Base-by-base conservation (phyloP, 257 asterid genomes). In the Scutellaria baicalensis region DNA sequence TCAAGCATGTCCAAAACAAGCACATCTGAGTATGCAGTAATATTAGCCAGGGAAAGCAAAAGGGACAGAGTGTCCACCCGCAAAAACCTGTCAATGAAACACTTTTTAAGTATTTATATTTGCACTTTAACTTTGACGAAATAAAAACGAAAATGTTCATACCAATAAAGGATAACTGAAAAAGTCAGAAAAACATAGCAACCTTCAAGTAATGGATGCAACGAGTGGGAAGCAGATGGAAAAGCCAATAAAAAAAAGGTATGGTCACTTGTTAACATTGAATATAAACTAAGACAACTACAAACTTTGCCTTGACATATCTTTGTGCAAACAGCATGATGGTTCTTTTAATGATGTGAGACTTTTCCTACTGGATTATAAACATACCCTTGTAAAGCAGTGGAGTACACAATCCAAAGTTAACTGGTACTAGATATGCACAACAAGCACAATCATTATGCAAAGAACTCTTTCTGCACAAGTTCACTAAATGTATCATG, bases 21-120 rank as follows among this genome's bases (percentile, higher is more conserved):
- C 68, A 93, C 96, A 79, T 91, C 83, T 0, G 96, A 86, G 47
- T 87, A 78, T 42, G 97, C 84, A 36, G 91, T 84, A 61, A 91
- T 89, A 78, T 91, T 93, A 69, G 96, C 96, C 77, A 93, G 51
- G 47, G 95, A 91, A 64, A 91, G 97, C 64, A 93, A 77, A 80
- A 93, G 82, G 64, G 99, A 86, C 74, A 93, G 70, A 7, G 95
- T 77, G 74, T 93, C 99, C 88, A 91, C 95, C 43, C 99, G 88
- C 84, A 93, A 75, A 71, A 77, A 91, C 86, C 99, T 91, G 88
- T 59, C 56, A 78, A 69, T 36, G 42, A 39, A 70, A 33, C 49
- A 55, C 48, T n/a, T 64, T 36, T 3, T 8, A 12, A 76, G 68
- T 49, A 54, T 45, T 52, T 43, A 10, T 36, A 16, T 35, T 5